Base-by-base conservation (phyloP, 2,329 filamentous ascomycete species). In the Aspergillus latus region DNA sequence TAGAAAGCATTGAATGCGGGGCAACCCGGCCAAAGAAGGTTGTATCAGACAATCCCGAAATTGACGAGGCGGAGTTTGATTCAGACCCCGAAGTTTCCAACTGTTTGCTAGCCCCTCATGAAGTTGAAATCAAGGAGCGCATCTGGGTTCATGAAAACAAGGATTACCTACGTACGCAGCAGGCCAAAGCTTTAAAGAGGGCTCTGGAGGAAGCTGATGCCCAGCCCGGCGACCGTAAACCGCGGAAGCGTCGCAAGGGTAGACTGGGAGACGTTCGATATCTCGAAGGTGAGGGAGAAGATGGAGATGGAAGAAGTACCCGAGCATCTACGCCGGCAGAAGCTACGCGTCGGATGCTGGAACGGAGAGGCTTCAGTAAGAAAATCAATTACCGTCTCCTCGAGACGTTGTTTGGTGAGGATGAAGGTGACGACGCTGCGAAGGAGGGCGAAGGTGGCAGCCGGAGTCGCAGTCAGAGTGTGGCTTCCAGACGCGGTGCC, bases 141-240 rank as follows among this genome's bases (percentile, higher is more conserved):
- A 89, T 97, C 50, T 99, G 94, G 94, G 86, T 96, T 43, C 92
- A 93, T 58, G 87, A 92, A 69, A 97, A 99, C 73, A 92, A 94
- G 70, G 91, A 95, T 63, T 99, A 92, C 84, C 80, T 99, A 39
- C 89, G 93, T 7, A 84, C 86, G 48, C 88, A 95, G 68, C 92
- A 97, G 68, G 86, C 89, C 58, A 96, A 94, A 72, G 81, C 88
- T 5, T 88, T 95, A 55, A 84, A 88, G 39, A 84, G 86, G 57
- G 90, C 92, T 36, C 72, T 85, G n/a, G 78, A 78, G n/a, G 80
- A 82, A 59, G 80, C 79, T 10, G 76, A 78, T 34, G 78, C 68
- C 4, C 66, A 66, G 6, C 70, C 66, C 10, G 62, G 71, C 34
- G 62, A 66, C 62, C 62, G 68, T 54, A 80, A 79, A 62, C 79